phyloP scores from a whole-genome alignment of 306 rosid species.

The Cicer judaicum region DNA sequence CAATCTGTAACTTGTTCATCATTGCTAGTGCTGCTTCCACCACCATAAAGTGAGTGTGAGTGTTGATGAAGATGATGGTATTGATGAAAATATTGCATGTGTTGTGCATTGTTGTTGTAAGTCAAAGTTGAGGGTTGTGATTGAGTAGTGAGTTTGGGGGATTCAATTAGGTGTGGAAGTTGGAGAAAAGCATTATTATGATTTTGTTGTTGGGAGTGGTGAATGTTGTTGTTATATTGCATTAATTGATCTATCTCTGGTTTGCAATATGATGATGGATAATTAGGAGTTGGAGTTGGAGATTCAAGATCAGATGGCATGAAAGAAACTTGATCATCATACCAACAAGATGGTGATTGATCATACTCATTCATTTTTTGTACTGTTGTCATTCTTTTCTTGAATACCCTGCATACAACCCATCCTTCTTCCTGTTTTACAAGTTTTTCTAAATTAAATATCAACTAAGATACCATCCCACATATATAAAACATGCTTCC shows the following conservation, averaged over 20 bases:
- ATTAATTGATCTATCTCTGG: conserved; percentile 58
- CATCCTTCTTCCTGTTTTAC: conserved; percentile 74
- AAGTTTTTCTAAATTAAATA: neutral
- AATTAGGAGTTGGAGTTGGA: conserved; percentile 53
- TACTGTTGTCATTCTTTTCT: conserved; percentile 65
- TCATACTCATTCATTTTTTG: conserved; percentile 71
- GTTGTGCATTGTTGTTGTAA: conserved; percentile 52
- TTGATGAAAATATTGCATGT: conserved; percentile 41
- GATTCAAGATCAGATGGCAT: conserved; percentile 70
- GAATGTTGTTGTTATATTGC: conserved; percentile 50
- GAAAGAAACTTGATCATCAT: conserved; percentile 79
- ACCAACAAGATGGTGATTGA: conserved; percentile 68
- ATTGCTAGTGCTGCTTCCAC: neutral
- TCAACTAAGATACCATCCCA: too few relatives aligned
- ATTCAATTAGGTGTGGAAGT: conserved; percentile 74
- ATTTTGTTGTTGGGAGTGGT: conserved; percentile 50
- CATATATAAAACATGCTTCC: too few relatives aligned
- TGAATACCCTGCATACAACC: conserved; percentile 91
- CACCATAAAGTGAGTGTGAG: conserved; percentile 38
- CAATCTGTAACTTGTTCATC: conserved; percentile 70
- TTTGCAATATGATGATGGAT: conserved; percentile 63
- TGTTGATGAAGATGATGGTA: neutral
- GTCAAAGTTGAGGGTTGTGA: conserved; percentile 42
- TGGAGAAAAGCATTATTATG: conserved; percentile 63
- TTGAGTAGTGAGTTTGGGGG: conserved; percentile 64